Evolutionary conservation across 1,284 basidiomycete species (phyloP), one percentile per base, ranked within the genome.

Genomic region (Filobasidium uniguttulatum): DNA sequence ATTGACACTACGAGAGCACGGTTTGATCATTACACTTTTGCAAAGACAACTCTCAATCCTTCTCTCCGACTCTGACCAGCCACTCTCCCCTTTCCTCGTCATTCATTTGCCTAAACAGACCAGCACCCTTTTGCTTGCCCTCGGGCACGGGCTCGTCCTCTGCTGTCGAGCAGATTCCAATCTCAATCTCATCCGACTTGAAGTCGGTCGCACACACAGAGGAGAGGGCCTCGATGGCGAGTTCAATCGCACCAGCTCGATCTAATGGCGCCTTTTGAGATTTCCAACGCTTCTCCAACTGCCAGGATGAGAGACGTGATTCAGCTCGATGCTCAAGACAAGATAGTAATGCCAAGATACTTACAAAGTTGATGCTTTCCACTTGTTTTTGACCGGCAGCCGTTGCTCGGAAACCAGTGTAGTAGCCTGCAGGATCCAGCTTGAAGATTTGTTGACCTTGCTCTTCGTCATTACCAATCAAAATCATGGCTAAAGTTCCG

Each of bases 231-330:
- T 93, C 88, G 54, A 99, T 90, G 0, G 93, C 93, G 69, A 96
- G 78, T 78, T 91, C 88, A 56, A 93, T 85, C 22, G 87, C 84
- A 54, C 83, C 81, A 4, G 77, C 85, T 73, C 70, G 89, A 80
- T 58, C 88, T 77, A n/a, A 79, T 76, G 55, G 57, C 41, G 62
- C 64, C 52, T 47, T 84, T 62, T 88, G 82, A 34, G 90, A 90
- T 74, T 98, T 99, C 86, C 90, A 98, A 69, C 89, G 88, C 75
- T 98, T 98, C 73, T 99, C 94, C 50, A 99, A 75, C 62, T 74
- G 62, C 7, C n/a, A 20, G 17, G 5, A 12, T 6, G 3, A 37
- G 23, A 17, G 19, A n/a, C 12, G 33, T 33, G 36, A 58, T 4
- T n/a, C n/a, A n/a, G n/a, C n/a, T n/a, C n/a, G n/a, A n/a, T 55